Evolutionary conservation across 2,329 filamentous ascomycete species (phyloP), one percentile per base, ranked within the genome.

Genomic region (Diaporthe vexans): DNA sequence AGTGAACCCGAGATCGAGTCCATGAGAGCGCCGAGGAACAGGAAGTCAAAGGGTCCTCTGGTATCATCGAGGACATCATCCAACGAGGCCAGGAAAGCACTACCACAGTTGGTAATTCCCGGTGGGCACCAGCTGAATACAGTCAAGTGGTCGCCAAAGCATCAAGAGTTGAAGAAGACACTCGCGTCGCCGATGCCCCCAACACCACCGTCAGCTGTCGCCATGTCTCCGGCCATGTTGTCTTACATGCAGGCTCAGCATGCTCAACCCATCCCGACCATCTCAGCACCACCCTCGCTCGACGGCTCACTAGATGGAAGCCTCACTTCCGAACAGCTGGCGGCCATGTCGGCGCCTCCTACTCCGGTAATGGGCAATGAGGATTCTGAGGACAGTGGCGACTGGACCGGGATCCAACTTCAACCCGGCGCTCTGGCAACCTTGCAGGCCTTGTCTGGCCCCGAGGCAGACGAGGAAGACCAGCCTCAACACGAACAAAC

Each of bases 301-400:
- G 95, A 98, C 84, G 95, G 95, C 4, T 98, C 96, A 6, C 87
- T 98, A 4, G 95, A 98, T 84, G 95, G 95, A 29, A 98, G 95
- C 83, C 85, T 97, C 79, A 93, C 92, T 11, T 97, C 95, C 2
- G 95, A 98, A 80, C 95, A 97, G 81, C 89, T 97, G 82, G 94
- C 95, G 1, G 90, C 89, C 71, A 89, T 95, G 82, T 97, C 95
- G 79, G 94, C 94, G 65, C 95, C 96, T 7, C 91, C 94, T 15
- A 98, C 95, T 0, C 95, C 95, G 19, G 89, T 96, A 75, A 88
- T 94, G 77, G 90, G 88, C 21, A 85, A 87, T 73, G 85, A 87
- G 29, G 87, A 90, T 40, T 85, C 86, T 13, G 86, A 88, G 48
- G 85, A 87, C 24, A 89, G 90, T 61, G 86, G 89, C 74, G 89